Base-by-base conservation (phyloP, 345 rosid genomes). In the Erodium maritimum region DNA sequence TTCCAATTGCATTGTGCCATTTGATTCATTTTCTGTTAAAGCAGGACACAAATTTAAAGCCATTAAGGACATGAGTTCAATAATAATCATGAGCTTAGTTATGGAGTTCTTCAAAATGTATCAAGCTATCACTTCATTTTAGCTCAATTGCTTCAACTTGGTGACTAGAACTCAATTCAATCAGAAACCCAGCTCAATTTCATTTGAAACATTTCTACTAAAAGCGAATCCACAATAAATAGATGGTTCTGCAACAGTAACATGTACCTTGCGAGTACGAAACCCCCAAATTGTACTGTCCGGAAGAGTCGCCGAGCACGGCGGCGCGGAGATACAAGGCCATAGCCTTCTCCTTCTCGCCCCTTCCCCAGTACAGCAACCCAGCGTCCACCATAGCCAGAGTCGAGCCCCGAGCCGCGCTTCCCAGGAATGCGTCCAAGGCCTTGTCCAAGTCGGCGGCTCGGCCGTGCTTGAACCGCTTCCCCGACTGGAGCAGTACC, bases 351-450 rank as follows among this genome's bases (percentile, higher is more conserved):
- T 79, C 83, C 46, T 68, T 80, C 48, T 65, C 57, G 21, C 89
- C 99, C 18, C 61, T 64, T 66, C 87, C 97, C 97, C 99, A 93
- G 52, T 79, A 87, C 45, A 93, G 58, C 21, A 93, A 85, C 12
- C 95, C 96, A 0, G 97, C 99, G 24, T 93, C 99, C 21, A 93
- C 97, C 99, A 93, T 89, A n/a, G 99, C 94, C 11, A 82, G 82
- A n/a, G 91, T 77, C 33, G 88, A 89, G 42, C 99, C 99, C 51
- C 77, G 90, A 33, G 77, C 88, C 9, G 85, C 94, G 1, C 90
- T 95, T 73, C 85, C 85, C 56, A 89, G 64, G 67, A 87, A 93
- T 16, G 87, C 83, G 24, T 77, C 90, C 4, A 93, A 77, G 55
- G 99, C 99, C 73, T 89, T 93, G 3, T 82, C 83, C 63, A 78